Percentiles rank a stretch among this genome's conserved stretches.
phyloP scores from a whole-genome alignment of 2,329 filamentous ascomycete genomes.

The Beauveria sp. region DNA sequence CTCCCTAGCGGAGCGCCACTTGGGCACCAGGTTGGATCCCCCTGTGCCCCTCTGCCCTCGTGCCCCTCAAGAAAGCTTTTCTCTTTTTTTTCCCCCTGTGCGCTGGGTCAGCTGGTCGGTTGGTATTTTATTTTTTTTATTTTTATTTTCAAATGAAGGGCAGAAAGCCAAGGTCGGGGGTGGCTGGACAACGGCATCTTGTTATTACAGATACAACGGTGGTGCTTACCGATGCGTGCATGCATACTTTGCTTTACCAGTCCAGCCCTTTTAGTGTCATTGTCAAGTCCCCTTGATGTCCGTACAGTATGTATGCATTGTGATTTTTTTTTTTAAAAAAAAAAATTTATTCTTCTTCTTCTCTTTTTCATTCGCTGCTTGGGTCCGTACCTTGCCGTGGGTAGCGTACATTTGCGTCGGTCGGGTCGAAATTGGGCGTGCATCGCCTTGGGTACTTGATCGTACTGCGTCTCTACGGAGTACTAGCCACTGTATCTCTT shows the following conservation, averaged over 20 bases:
- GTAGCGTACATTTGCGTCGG: background rate
- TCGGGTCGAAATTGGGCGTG: conserved; percentile 1
- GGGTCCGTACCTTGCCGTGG: background rate
- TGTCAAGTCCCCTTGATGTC: background rate
- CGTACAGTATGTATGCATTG: too few species aligned
- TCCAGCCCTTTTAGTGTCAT: background rate
- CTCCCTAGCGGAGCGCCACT: conserved; percentile 1
- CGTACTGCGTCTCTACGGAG: background rate
- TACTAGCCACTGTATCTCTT: background rate
- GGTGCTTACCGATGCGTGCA: background rate
- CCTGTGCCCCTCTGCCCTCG: too few species aligned
- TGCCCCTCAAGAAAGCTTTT: background rate
- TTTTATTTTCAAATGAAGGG: background rate
- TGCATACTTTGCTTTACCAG: background rate
- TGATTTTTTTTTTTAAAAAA: too few species aligned
- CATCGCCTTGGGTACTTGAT: background rate
- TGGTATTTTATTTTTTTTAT: conserved; percentile 1
- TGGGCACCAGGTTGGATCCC: background rate
- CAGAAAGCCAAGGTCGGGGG: background rate
- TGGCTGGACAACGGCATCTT: background rate
- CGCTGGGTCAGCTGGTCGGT: background rate
- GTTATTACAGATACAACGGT: too few species aligned
- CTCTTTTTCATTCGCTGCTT: background rate
- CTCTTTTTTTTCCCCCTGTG: background rate
- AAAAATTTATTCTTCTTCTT: too few species aligned